Percentiles rank a stretch among this genome's conserved stretches.
Evolutionary conservation across 768 basidiomycete genomes (phyloP).

Genomic region (Daedaleopsis nitida): DNA sequence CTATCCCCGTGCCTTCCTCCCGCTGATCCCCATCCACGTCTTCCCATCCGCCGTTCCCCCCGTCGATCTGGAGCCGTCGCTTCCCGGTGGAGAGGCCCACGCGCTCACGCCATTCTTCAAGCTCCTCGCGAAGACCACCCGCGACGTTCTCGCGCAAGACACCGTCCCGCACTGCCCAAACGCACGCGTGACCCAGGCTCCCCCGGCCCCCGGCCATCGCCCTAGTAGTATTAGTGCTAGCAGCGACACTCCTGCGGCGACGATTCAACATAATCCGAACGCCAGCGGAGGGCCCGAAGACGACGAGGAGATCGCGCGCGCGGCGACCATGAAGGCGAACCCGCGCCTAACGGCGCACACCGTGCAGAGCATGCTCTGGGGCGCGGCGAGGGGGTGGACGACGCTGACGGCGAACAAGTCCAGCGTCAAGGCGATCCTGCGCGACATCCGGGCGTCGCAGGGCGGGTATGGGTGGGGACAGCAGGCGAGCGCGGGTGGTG

Average conservation of each 20-base stretch:
- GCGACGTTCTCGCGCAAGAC: constrained; percentile 53
- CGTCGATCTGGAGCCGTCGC: neutral
- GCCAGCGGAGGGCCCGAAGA: neutral
- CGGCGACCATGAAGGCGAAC: constrained; percentile 54
- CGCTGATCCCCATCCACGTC: constrained; percentile 59
- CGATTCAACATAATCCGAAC: too few species aligned
- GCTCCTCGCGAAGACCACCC: constrained; percentile 53
- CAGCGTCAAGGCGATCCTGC: constrained; percentile 74
- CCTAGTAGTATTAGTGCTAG: too few species aligned
- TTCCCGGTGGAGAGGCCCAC: neutral
- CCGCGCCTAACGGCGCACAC: constrained; percentile 76
- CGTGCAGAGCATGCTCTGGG: constrained; percentile 69
- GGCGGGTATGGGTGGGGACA: constrained; percentile 28
- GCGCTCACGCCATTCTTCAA: constrained; percentile 44
- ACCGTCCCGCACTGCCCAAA: constrained; percentile 17
- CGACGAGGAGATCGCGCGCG: constrained; percentile 46
- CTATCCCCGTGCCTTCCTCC: constrained; percentile 52
- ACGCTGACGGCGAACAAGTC: constrained; percentile 86
- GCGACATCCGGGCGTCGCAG: constrained; percentile 55
- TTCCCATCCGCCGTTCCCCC: constrained; percentile 39
- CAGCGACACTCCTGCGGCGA: neutral
- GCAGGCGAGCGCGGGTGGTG: constrained; percentile 9
- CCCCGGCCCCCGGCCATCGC: too few species aligned
- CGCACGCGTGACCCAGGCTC: neutral
- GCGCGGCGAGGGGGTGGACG: constrained; percentile 73